Evolutionary conservation across 345 rosid genomes (phyloP).

Genomic region (Salix koriyanagi): DNA sequence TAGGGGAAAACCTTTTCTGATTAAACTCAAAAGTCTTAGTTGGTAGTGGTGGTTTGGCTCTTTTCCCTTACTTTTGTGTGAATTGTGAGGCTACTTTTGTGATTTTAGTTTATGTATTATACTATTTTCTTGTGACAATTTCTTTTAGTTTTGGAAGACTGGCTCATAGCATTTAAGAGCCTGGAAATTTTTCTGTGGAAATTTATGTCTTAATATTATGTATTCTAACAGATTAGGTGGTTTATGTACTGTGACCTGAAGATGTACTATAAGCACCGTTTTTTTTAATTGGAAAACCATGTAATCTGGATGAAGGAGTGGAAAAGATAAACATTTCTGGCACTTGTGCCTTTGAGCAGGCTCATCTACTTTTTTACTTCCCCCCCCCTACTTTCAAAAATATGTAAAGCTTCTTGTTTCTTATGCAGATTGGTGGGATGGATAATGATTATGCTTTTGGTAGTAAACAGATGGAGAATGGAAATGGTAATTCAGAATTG

Average conservation of each 20-base stretch:
- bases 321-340: neutral
- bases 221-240: no score
- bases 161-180: neutral
- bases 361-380: no score
- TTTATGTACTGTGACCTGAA: neutral
- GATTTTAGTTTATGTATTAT: neutral
- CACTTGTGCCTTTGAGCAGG: neutral
- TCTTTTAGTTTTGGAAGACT: neutral
- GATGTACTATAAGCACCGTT: neutral
- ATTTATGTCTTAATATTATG: neutral
- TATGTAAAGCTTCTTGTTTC: neutral
- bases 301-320: neutral
- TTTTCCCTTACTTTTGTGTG: neutral
- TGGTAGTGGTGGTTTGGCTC: neutral
- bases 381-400: neutral
- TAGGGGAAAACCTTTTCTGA: neutral
- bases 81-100: neutral
- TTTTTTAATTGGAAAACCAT: neutral
- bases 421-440: constrained; percentile 59
- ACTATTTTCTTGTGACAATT: no score
- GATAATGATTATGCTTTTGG: constrained; percentile 76
- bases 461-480: constrained; percentile 68
- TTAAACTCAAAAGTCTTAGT: neutral
- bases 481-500: constrained; percentile 58
- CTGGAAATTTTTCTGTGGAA: neutral